Percentiles rank a stretch among this genome's conserved stretches.
Evolutionary conservation across 179 eudicot genomes (phyloP).

Genomic region (Amaranthus tricolor): DNA sequence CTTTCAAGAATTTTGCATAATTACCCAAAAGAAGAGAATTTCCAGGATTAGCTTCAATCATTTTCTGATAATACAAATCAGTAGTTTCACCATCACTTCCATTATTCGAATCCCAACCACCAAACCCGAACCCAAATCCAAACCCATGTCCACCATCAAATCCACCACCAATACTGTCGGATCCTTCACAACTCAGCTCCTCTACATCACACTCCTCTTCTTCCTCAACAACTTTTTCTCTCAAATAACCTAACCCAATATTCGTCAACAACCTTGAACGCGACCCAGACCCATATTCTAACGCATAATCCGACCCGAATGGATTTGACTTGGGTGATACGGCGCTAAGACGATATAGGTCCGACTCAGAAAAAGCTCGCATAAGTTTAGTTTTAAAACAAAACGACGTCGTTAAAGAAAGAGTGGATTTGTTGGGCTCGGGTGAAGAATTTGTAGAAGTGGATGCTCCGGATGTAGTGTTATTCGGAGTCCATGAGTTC

Average conservation of each 20-base stretch:
- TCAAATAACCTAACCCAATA: constrained; percentile 27
- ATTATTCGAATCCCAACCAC: constrained; percentile 27
- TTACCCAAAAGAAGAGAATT: constrained; percentile 51
- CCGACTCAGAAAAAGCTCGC: constrained; percentile 30
- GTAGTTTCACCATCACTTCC: constrained; percentile 17
- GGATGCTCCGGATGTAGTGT: constrained; percentile 6
- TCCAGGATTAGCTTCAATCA: constrained; percentile 61
- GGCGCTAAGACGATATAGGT: constrained; percentile 18
- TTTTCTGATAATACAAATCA: constrained; percentile 46
- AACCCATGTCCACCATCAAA: constrained; percentile 21
- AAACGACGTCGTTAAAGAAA: constrained; percentile 14
- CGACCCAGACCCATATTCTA: not conserved
- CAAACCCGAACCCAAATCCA: constrained; percentile 22
- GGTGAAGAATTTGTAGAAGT: constrained; percentile 8
- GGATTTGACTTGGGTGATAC: constrained; percentile 8
- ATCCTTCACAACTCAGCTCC: constrained; percentile 28
- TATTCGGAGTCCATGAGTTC: constrained; percentile 34
- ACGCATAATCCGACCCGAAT: not conserved
- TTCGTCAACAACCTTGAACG: constrained; percentile 22
- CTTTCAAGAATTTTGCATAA: constrained; percentile 55
- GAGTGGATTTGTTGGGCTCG: not conserved
- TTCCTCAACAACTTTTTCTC: constrained; percentile 20
- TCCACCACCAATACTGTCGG: not conserved
- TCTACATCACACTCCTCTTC: constrained; percentile 3
- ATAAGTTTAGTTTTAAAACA: not conserved